Base-by-base conservation (phyloP, 2,329 filamentous ascomycete genomes). In the Parastagonospora avenae region DNA sequence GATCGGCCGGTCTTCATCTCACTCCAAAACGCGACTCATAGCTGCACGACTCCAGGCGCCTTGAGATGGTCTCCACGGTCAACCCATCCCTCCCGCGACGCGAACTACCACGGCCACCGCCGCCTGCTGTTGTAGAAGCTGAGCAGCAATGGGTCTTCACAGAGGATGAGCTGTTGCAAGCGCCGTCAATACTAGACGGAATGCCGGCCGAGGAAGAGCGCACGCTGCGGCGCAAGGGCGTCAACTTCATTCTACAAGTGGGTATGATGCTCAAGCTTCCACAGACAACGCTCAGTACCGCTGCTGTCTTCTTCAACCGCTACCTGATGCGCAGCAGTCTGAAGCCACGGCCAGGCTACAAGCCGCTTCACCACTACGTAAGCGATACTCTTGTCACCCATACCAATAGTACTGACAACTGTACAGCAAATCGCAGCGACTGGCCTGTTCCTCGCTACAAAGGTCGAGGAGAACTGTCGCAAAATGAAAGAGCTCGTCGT, bases 401-500 rank as follows among this genome's bases (percentile, higher is more conserved):
- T 31, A 12, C 7, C 38, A 12, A 4, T 19, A 12, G 15, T 12
- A 42, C 60, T 66, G 8, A 66, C 50, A 3, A 0, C 6, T 36
- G 2, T 11, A 38, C 57, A 80, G 70, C 90, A 95, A 64, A 91
- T 96, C 52, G 94, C 92, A 9, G 94, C 92, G 0, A 96, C 92
- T 0, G 85, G 92, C 1, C 81, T 99, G 2, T 99, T 97, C 64
- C 83, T 99, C 8, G 93, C 94, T 8, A 97, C 95, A 62, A 99
- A 99, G 74, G 93, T 95, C 15, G 93, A 99, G 70, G 94, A 99
- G 72, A 96, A 95, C 70, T 95, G 92, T 69, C 88, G 93, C 42
- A 96, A 96, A 76, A 96, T 96, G 63, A 95, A 91, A 67, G 92
- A 97, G 59, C 82, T 99, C 53, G 93, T 99, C 59, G 88, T 97